Conservation (phyloP, 257 asterid genomes). For the Solanum lycopersicoides region DNA sequence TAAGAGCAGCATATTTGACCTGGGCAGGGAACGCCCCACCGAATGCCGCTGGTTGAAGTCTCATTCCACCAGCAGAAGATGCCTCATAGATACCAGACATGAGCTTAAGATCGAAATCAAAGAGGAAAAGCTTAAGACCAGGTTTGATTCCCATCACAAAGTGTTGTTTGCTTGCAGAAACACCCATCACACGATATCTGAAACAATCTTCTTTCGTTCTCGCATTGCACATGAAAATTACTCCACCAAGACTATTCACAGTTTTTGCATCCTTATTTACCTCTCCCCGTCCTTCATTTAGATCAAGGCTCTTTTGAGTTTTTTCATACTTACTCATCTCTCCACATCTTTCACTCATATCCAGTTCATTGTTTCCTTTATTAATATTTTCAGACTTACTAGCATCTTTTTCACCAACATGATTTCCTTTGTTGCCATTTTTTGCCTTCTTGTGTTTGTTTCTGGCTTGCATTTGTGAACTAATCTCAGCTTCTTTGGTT, state of each 20-base stretch:
- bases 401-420: not conserved
- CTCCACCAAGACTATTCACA: constrained; percentile 45
- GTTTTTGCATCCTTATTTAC: constrained; percentile 10
- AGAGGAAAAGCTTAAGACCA: constrained; percentile 78
- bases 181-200: constrained; percentile 69
- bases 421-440: constrained; percentile 6
- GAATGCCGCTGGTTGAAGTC: constrained; percentile 77
- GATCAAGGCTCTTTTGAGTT: constrained; percentile 25
- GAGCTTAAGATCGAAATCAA: constrained; percentile 76
- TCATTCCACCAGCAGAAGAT: constrained; percentile 80
- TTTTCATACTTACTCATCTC: constrained; percentile 11
- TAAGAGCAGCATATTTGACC: constrained; percentile 27
- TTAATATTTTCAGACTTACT: not conserved
- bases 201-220: constrained; percentile 94
- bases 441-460: constrained; percentile 21
- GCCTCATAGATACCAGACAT: constrained; percentile 88
- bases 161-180: constrained; percentile 49
- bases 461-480: constrained; percentile 6
- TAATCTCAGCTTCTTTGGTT: constrained; percentile 19
- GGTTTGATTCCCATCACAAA: constrained; percentile 59
- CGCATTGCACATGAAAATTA: constrained; percentile 84
- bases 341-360: not conserved
- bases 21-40: constrained; percentile 88
- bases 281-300: not conserved
- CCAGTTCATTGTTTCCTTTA: not conserved